Percentiles rank a stretch among this genome's conserved stretches.
phyloP scores from a whole-genome alignment of 148 eudicot species.

The Arctostaphylos glauca region DNA sequence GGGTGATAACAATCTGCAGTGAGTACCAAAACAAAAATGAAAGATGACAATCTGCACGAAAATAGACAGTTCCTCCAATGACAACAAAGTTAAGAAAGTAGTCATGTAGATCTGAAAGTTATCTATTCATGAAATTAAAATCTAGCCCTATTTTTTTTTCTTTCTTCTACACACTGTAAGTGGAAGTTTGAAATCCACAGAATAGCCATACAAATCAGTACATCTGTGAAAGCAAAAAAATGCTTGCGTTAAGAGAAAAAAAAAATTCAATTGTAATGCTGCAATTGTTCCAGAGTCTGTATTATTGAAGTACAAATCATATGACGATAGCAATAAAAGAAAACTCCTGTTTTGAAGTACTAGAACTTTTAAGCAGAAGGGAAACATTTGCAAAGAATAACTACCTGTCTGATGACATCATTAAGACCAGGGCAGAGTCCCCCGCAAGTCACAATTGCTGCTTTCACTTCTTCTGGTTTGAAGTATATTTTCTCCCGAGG shows the following conservation, averaged over 20 bases:
- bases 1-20: conserved; percentile 93
- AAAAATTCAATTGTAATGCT: background rate
- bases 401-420: conserved; percentile 95
- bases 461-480: conserved; percentile 94
- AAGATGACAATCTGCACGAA: conserved; percentile 4
- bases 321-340: background rate
- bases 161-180: background rate
- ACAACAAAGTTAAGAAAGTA: background rate
- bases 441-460: conserved; percentile 96
- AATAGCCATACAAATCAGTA: background rate
- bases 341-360: background rate
- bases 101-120: background rate
- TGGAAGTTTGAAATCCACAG: background rate
- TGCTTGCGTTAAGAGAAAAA: background rate
- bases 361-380: background rate
- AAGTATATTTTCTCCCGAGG: conserved; percentile 93
- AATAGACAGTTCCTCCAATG: background rate
- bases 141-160: background rate
- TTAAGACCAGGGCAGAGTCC: conserved; percentile 98
- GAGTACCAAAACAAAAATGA: conserved; percentile 11
- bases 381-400: conserved; percentile 1
- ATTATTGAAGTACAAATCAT: background rate
- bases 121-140: background rate
- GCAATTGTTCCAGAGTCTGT: background rate
- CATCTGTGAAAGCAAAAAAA: background rate